Conservation (phyloP, 2,329 filamentous ascomycete species). For the Hirsutella rhossiliensis region DNA sequence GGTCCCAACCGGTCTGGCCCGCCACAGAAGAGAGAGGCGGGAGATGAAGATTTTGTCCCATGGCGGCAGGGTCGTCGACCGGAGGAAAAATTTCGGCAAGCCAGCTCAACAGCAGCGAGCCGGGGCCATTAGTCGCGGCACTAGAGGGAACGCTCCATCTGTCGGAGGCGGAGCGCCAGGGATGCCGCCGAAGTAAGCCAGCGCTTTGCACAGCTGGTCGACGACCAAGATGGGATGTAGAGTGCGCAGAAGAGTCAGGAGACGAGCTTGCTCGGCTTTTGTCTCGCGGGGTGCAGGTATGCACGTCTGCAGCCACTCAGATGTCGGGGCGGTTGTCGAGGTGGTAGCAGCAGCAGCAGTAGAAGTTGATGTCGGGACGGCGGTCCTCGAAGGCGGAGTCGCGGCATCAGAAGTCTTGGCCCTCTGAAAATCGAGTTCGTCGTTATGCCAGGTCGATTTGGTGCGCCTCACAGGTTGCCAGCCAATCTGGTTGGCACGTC, state of each 20-base stretch:
- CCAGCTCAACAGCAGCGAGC: slow-evolving; percentile 48
- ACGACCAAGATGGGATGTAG: slow-evolving; percentile 44
- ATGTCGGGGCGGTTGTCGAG: not conserved
- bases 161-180: slow-evolving; percentile 42
- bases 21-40: slow-evolving; percentile 1
- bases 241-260: slow-evolving; percentile 43
- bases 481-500: slow-evolving; percentile 38
- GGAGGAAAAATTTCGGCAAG: slow-evolving; percentile 50
- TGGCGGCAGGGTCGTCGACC: slow-evolving; percentile 9
- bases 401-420: not conserved
- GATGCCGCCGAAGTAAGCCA: slow-evolving; percentile 52
- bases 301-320: not conserved
- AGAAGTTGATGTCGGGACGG: not conserved
- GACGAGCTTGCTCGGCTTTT: slow-evolving; percentile 47
- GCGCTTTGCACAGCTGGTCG: slow-evolving; percentile 49
- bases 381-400: not conserved
- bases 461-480: slow-evolving; percentile 38
- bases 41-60: not conserved
- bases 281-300: slow-evolving; percentile 27
- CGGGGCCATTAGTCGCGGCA: slow-evolving; percentile 41
- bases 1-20: not conserved
- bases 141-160: slow-evolving; percentile 43
- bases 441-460: slow-evolving; percentile 19
- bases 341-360: not conserved
- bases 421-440: not conserved